A percentile compares a stretch with the other conserved stretches of the same genome.
Evolutionary conservation across 768 basidiomycete genomes (phyloP).

Genomic region (Mycena rosella): DNA sequence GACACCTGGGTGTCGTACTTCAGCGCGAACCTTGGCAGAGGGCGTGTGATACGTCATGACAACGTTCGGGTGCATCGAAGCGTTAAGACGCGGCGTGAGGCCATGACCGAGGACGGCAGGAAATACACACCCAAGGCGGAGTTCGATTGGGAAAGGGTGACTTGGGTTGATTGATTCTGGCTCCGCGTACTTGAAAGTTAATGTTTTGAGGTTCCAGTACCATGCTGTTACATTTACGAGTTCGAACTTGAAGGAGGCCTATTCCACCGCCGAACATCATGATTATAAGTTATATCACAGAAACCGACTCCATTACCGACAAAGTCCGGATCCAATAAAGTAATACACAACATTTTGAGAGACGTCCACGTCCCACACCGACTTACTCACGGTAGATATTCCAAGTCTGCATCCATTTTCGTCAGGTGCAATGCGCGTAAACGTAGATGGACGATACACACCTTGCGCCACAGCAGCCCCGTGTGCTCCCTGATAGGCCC

Average conservation of each 20-base stretch:
- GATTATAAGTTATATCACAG: too few species aligned
- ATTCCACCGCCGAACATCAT: too few species aligned
- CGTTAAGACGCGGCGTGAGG: background rate
- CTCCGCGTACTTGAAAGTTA: too few species aligned
- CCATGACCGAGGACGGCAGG: slow-evolving; percentile 33
- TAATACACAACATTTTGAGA: slow-evolving; percentile 16
- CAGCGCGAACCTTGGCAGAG: background rate
- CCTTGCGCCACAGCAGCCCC: slow-evolving; percentile 84
- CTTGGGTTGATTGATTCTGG: slow-evolving; percentile 48
- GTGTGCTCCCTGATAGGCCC: slow-evolving; percentile 86
- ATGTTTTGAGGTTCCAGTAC: too few species aligned
- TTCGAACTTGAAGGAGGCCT: too few species aligned
- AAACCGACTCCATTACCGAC: too few species aligned
- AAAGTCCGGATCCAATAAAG: slow-evolving; percentile 6
- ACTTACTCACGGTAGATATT: slow-evolving; percentile 22
- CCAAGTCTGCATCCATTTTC: slow-evolving; percentile 15
- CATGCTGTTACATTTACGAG: too few species aligned
- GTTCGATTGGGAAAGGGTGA: slow-evolving; percentile 45
- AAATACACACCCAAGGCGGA: slow-evolving; percentile 51
- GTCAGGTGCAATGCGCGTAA: slow-evolving; percentile 4
- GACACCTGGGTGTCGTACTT: background rate
- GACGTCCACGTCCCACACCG: background rate
- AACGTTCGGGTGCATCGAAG: background rate
- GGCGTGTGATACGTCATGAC: background rate
- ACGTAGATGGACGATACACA: slow-evolving; percentile 41